phyloP scores from a whole-genome alignment of 495 filamentous ascomycete genomes.

The Lepidopterella palustris region DNA sequence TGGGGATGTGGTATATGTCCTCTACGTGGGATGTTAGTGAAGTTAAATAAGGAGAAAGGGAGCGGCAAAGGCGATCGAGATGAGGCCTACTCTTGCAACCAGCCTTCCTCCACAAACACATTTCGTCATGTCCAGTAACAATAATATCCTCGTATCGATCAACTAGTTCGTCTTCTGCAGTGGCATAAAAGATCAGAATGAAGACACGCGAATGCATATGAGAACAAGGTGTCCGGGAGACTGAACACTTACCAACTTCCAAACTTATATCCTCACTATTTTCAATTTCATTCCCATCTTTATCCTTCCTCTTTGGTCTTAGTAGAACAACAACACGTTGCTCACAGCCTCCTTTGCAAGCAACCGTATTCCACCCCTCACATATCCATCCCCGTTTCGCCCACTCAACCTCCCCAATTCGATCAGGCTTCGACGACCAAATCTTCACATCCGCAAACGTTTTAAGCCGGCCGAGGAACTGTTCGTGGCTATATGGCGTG shows the following conservation, averaged over 20 bases:
- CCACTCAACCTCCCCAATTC: slow-evolving; percentile 88
- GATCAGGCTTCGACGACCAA: slow-evolving; percentile 76
- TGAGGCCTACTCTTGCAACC: slow-evolving; percentile 81
- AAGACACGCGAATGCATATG: background rate
- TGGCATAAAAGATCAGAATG: background rate
- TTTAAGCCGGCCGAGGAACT: slow-evolving; percentile 73
- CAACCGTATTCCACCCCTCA: slow-evolving; percentile 70
- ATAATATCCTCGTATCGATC: slow-evolving; percentile 67
- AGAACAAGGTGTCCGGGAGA: background rate
- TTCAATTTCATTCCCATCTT: slow-evolving; percentile 49
- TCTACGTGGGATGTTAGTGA: too few relatives aligned
- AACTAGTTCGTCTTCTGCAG: slow-evolving; percentile 60
- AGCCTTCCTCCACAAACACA: slow-evolving; percentile 77
- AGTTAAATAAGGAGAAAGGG: background rate
- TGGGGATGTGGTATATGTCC: slow-evolving; percentile 39
- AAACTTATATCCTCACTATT: slow-evolving; percentile 54
- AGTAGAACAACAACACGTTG: slow-evolving; percentile 75
- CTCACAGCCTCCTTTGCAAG: slow-evolving; percentile 72
- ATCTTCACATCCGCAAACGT: slow-evolving; percentile 85
- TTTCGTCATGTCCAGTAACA: slow-evolving; percentile 68
- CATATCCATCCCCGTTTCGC: slow-evolving; percentile 91
- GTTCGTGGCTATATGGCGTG: slow-evolving; percentile 74
- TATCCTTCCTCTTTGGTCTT: slow-evolving; percentile 21
- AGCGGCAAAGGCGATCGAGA: too few relatives aligned
- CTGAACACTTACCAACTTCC: slow-evolving; percentile 34